Evolutionary conservation across 208 protist species (phyloP).

Genomic region (Leishmania tropica): DNA sequence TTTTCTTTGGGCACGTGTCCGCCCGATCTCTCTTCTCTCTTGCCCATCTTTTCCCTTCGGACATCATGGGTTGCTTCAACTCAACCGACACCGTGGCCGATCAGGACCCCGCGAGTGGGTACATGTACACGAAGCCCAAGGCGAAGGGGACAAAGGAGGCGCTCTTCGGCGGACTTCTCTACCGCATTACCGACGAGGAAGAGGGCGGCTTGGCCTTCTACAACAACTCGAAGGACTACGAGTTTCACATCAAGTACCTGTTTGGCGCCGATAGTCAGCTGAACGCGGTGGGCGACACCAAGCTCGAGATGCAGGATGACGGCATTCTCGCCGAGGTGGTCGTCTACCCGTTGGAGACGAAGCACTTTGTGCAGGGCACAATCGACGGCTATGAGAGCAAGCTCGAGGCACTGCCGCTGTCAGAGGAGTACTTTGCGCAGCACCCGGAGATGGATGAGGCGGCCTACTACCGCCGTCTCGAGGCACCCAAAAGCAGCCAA

Average conservation of each 20-base stretch:
- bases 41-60: conserved; percentile 4
- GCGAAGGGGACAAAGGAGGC: conserved; percentile 36
- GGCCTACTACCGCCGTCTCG: conserved; percentile 65
- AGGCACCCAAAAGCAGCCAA: conserved; percentile 44
- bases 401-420: conserved; percentile 71
- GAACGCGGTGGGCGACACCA: conserved; percentile 46
- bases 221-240: conserved; percentile 83
- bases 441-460: conserved; percentile 63
- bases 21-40: conserved; percentile 11
- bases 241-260: conserved; percentile 85
- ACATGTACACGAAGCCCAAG: conserved; percentile 28
- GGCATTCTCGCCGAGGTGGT: conserved; percentile 63
- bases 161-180: conserved; percentile 81
- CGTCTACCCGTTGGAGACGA: conserved; percentile 71
- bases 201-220: conserved; percentile 59
- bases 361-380: conserved; percentile 61
- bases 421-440: conserved; percentile 74
- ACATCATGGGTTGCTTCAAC: conserved; percentile 33
- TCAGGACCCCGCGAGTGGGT: conserved; percentile 33
- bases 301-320: conserved; percentile 57
- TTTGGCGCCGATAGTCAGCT: conserved; percentile 63
- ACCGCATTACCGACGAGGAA: conserved; percentile 56
- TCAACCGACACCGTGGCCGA: conserved; percentile 6
- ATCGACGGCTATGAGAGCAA: conserved; percentile 77
- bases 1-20: neutral